A percentile compares a stretch with the other conserved stretches of the same genome.
Conservation (phyloP, 1,139 yeast species). For the Blastobotrys elegans region DNA sequence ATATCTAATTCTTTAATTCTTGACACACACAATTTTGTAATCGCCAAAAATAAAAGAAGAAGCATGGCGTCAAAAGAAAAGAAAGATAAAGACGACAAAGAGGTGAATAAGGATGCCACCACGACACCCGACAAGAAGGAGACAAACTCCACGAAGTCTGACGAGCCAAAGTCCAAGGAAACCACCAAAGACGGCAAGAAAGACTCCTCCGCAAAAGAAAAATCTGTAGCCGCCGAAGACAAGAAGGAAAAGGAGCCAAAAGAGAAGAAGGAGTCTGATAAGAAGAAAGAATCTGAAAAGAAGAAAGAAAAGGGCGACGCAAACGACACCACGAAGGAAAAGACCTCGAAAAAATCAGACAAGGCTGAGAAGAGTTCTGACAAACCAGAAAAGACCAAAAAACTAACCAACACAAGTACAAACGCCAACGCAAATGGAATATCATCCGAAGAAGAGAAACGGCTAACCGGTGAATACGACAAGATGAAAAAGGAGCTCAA, state of each 20-base stretch:
- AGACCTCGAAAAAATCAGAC: slow-evolving; percentile 1
- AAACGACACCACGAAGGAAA: slow-evolving; percentile 1
- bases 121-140: not conserved
- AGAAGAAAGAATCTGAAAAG: not conserved
- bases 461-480: slow-evolving; percentile 52
- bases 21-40: too few relatives aligned
- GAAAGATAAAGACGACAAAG: not conserved
- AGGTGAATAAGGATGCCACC: not conserved
- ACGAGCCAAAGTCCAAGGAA: too few relatives aligned
- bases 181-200: not conserved
- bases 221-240: not conserved
- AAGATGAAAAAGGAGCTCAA: slow-evolving; percentile 63
- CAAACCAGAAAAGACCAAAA: not conserved
- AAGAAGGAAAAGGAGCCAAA: not conserved
- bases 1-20: too few relatives aligned
- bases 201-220: not conserved
- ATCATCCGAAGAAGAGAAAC: slow-evolving; percentile 4
- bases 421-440: not conserved
- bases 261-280: not conserved
- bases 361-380: not conserved
- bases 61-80: not conserved
- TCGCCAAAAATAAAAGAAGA: not conserved
- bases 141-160: too few relatives aligned
- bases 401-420: not conserved
- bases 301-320: not conserved